These are phyloP conservation scores for Sporothrix inflata DNA, from an alignment of 2,329 filamentous ascomycete species.

Conservation along the genomic window DNA sequence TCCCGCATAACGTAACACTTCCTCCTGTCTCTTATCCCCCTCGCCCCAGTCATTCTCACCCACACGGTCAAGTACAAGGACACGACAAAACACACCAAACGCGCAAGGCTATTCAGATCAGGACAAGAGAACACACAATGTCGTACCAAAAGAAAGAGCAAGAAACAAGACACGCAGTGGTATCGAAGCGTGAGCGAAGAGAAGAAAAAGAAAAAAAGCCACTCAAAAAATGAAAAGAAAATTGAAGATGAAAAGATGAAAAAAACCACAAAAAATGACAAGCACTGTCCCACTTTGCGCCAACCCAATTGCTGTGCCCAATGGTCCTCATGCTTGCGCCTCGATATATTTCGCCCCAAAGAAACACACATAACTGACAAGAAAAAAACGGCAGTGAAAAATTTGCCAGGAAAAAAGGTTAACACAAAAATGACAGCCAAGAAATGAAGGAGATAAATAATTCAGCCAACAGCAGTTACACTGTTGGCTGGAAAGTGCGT, in stretches of 20 bases:
- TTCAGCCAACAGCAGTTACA: background rate
- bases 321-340: slow-evolving; percentile 34
- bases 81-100: background rate
- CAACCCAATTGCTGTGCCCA: slow-evolving; percentile 36
- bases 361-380: slow-evolving; percentile 11
- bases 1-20: background rate
- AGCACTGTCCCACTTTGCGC: slow-evolving; percentile 34
- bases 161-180: slow-evolving; percentile 27
- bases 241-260: background rate
- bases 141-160: background rate
- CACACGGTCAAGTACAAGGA: background rate
- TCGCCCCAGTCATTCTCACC: background rate
- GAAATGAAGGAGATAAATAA: background rate
- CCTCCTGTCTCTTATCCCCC: background rate
- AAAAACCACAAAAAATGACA: slow-evolving; percentile 20
- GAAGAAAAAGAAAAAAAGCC: background rate
- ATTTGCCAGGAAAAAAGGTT: background rate
- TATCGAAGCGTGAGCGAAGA: slow-evolving; percentile 29
- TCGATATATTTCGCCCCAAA: background rate
- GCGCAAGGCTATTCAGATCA: background rate
- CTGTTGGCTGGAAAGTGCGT: background rate
- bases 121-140: background rate
- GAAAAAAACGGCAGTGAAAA: slow-evolving; percentile 17
- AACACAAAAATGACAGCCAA: slow-evolving; percentile 19
- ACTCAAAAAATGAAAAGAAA: background rate